Conservation (phyloP, 352 stramenopile genomes). For the Phytophthora fragariae region DNA sequence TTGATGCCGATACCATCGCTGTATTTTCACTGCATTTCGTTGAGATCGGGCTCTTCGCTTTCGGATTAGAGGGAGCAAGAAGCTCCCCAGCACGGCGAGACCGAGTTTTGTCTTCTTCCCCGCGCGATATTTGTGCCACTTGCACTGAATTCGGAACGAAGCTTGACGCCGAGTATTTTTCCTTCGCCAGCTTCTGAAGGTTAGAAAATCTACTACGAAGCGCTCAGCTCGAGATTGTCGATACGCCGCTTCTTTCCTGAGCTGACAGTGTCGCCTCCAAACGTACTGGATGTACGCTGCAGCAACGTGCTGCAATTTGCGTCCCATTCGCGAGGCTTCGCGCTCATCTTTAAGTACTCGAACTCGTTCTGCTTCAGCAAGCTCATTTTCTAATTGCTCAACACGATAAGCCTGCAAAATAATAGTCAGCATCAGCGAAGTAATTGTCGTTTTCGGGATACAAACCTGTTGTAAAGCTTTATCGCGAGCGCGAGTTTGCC, state of each 20-base stretch:
- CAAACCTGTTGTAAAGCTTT: conserved; percentile 64
- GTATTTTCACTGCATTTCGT: conserved; percentile 25
- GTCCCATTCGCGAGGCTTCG: conserved; percentile 60
- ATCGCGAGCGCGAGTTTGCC: conserved; percentile 58
- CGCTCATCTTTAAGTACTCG: conserved; percentile 52
- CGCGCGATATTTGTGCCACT: conserved; percentile 31
- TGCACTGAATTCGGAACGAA: conserved; percentile 47
- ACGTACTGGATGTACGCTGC: conserved; percentile 77
- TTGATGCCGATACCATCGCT: conserved; percentile 41
- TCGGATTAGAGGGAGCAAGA: conserved; percentile 27
- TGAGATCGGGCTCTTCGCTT: conserved; percentile 19
- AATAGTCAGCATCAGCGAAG: neutral
- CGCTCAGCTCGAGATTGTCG: conserved; percentile 32
- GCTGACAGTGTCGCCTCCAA: conserved; percentile 46
- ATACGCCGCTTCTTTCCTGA: conserved; percentile 14
- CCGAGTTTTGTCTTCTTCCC: conserved; percentile 16
- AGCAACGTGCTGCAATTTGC: conserved; percentile 70
- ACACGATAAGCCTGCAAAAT: conserved; percentile 50
- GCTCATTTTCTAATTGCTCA: conserved; percentile 52
- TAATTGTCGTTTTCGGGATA: neutral
- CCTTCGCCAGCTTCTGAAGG: conserved; percentile 21
- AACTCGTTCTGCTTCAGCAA: conserved; percentile 53
- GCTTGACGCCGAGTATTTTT: conserved; percentile 28
- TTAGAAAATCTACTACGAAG: conserved; percentile 48
- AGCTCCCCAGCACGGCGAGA: conserved; percentile 31